Evolutionary conservation across 257 asterid genomes (phyloP), one percentile per base, ranked within the genome.

Genomic region (Ilex asprella): DNA sequence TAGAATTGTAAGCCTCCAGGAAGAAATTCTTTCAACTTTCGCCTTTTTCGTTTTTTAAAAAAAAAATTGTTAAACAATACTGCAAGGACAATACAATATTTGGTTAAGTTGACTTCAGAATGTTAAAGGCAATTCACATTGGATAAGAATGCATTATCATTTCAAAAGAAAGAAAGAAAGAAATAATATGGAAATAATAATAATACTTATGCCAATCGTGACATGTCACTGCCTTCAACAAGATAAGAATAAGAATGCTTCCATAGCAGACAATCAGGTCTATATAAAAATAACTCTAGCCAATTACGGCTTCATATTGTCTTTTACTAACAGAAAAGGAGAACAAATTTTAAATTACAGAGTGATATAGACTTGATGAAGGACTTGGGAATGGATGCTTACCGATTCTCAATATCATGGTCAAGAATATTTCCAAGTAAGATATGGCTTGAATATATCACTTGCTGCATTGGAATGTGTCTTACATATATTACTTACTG

Each of bases 381-480:
- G 76, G 85, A 85, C 68, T 47, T 87, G 71, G 88, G 96, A 29
- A 82, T 87, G 93, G 96, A 87, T 78, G 90, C 96, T 56, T 90
- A 87, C 60, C 80, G 97, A 76, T 90, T 90, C 72, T 90, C 96
- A 65, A 85, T 90, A 43, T 85, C 97, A 41, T 90, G 96, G 97
- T 77, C 97, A 59, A 80, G 97, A 77, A 87, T 90, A 50, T 80
- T 80, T 61, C 90, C 97, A 52, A 77, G 97, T 90, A 85, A 74
- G 83, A 63, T 35, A 30, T 43, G 1, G 0, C 1, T 31, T 31
- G 2, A 30, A 41, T 54, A 10, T 1, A 51, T 2, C 5, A 16
- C 15, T 11, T 16, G 16, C 0, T 54, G 7, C 30, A 41, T 52
- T 39, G 13, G 2, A 31, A 63, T 29, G 27, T 12, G 21, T 16